These are phyloP conservation scores for Ambrosia hybrid DNA, from an alignment of 140 eudicot species.

Conservation along the genomic window DNA sequence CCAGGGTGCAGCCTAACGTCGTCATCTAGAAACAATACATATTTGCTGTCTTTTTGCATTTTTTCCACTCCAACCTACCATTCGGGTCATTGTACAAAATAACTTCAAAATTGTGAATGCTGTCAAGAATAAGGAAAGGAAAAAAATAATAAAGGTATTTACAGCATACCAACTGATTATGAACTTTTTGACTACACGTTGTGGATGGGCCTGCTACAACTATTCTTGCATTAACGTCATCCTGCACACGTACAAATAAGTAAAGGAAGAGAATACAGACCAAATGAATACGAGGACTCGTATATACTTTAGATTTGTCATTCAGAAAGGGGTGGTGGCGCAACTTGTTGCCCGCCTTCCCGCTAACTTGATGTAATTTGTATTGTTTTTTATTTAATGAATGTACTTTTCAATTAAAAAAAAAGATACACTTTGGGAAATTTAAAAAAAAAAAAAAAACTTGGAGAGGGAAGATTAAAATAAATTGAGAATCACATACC, in stretches of 20 bases:
- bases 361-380: too few relatives aligned
- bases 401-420: too few relatives aligned
- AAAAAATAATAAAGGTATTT: background rate
- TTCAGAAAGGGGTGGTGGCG: too few relatives aligned
- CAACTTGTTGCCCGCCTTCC: too few relatives aligned
- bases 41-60: slow-evolving; percentile 56
- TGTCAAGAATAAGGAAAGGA: background rate
- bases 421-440: too few relatives aligned
- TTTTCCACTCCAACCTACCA: background rate
- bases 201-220: slow-evolving; percentile 86
- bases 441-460: too few relatives aligned
- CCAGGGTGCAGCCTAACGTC: slow-evolving; percentile 99
- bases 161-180: slow-evolving; percentile 82
- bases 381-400: too few relatives aligned
- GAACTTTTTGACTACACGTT: slow-evolving; percentile 93
- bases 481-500: background rate
- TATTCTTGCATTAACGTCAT: slow-evolving; percentile 76
- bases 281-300: background rate
- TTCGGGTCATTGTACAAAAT: background rate
- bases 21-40: slow-evolving; percentile 91
- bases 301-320: too few relatives aligned
- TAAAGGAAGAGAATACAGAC: background rate
- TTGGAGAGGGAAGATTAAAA: slow-evolving; percentile 4
- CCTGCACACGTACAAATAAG: slow-evolving; percentile 42
- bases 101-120: background rate